Percentiles rank a stretch among this genome's conserved stretches.
Conservation (phyloP, 176 grass and related monocot genomes). For the Aegilops longissima region DNA sequence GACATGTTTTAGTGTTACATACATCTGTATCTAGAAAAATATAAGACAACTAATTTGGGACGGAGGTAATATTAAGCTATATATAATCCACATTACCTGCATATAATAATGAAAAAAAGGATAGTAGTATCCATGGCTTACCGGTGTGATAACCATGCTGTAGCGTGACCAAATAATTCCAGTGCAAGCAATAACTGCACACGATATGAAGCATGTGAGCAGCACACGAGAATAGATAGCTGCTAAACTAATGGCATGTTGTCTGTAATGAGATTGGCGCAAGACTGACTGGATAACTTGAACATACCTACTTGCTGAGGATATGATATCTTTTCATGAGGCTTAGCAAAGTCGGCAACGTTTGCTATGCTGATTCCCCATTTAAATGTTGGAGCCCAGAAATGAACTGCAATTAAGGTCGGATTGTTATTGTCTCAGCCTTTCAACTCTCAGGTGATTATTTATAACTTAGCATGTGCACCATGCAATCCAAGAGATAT, state of each 20-base stretch:
- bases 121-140: background rate
- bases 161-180: constrained; percentile 55
- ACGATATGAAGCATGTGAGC: background rate
- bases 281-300: background rate
- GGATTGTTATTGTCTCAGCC: background rate
- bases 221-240: background rate
- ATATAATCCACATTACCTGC: background rate
- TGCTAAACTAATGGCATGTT: background rate
- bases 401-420: constrained; percentile 48
- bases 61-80: background rate
- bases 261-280: background rate
- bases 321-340: constrained; percentile 70
- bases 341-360: constrained; percentile 68
- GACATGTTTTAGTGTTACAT: too few species aligned
- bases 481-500: too few species aligned
- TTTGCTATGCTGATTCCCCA: constrained; percentile 78
- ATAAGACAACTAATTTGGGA: too few species aligned
- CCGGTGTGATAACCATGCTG: constrained; percentile 53
- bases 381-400: constrained; percentile 79
- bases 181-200: constrained; percentile 47
- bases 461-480: too few species aligned
- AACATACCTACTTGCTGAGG: constrained; percentile 63
- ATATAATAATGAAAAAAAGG: background rate
- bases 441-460: background rate
- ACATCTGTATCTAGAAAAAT: too few species aligned